phyloP scores from a whole-genome alignment of 768 basidiomycete genomes.

The Suillus occidentalis region DNA sequence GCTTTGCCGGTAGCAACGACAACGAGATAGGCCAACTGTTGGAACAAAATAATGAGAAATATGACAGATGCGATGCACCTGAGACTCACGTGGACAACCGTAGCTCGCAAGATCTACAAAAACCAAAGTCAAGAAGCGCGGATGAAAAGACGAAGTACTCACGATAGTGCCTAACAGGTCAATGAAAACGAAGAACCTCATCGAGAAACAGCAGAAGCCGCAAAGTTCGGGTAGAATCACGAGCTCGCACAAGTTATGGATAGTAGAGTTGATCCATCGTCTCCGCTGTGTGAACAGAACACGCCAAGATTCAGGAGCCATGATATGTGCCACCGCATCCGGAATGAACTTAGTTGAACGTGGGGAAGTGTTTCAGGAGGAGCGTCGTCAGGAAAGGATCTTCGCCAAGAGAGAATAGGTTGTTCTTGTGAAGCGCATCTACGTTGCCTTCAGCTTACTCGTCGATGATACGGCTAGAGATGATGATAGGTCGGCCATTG shows the following conservation, averaged over 20 bases:
- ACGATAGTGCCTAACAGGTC: constrained; percentile 90
- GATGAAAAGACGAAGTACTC: constrained; percentile 31
- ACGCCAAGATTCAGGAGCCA: constrained; percentile 88
- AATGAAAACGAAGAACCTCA: constrained; percentile 93
- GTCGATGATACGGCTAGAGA: constrained; percentile 93
- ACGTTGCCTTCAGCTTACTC: constrained; percentile 93
- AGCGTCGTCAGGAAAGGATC: constrained; percentile 94
- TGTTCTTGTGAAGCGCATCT: constrained; percentile 96
- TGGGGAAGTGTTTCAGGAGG: constrained; percentile 93
- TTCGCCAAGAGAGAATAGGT: constrained; percentile 90
- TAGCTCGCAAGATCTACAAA: constrained; percentile 78
- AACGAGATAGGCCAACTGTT: constrained; percentile 80
- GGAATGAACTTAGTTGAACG: constrained; percentile 93
- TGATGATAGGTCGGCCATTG: constrained; percentile 94
- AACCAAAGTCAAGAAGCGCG: neutral
- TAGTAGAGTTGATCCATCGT: constrained; percentile 97
- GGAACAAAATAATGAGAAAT: constrained; percentile 9
- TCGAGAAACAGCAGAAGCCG: constrained; percentile 96
- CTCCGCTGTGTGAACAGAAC: constrained; percentile 90
- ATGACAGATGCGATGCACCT: neutral
- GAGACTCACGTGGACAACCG: constrained; percentile 80
- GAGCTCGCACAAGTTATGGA: constrained; percentile 90
- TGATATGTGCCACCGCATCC: constrained; percentile 83
- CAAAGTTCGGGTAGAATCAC: constrained; percentile 85
- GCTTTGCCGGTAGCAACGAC: constrained; percentile 77